Percentiles rank a stretch among this genome's conserved stretches.
Conservation (phyloP, 1,139 yeast genomes). For the Candida smagusa region DNA sequence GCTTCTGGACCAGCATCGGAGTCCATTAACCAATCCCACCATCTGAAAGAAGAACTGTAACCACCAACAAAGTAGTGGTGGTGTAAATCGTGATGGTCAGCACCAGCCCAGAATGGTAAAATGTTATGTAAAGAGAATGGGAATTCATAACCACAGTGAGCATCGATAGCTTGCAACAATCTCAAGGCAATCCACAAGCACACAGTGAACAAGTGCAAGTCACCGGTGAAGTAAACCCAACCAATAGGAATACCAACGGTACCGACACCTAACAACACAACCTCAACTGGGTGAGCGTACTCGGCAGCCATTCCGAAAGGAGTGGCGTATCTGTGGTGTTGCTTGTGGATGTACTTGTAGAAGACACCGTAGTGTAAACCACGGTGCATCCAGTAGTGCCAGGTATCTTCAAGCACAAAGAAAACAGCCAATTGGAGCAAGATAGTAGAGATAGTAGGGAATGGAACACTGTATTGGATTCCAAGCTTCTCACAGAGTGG, state of each 20-base stretch:
- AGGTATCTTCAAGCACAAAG: slow-evolving; percentile 43
- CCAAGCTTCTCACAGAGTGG: slow-evolving; percentile 41
- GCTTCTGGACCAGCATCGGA: slow-evolving; percentile 48
- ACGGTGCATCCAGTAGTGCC: slow-evolving; percentile 50
- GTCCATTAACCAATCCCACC: slow-evolving; percentile 43
- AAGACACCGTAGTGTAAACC: slow-evolving; percentile 46
- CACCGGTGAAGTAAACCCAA: slow-evolving; percentile 35
- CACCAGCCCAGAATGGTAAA: slow-evolving; percentile 51
- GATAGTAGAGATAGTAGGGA: slow-evolving; percentile 32
- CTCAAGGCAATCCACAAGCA: slow-evolving; percentile 42
- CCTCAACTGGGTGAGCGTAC: slow-evolving; percentile 49
- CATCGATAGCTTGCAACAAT: slow-evolving; percentile 47
- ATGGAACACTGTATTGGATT: slow-evolving; percentile 37
- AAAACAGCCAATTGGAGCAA: slow-evolving; percentile 34
- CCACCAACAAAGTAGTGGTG: slow-evolving; percentile 47
- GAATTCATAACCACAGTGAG: slow-evolving; percentile 49
- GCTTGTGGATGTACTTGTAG: slow-evolving; percentile 47
- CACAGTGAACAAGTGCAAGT: slow-evolving; percentile 44
- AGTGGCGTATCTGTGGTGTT: slow-evolving; percentile 49
- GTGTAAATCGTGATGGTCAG: slow-evolving; percentile 49
- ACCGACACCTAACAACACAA: slow-evolving; percentile 43
- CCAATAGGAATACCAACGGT: slow-evolving; percentile 47
- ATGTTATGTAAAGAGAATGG: slow-evolving; percentile 47
- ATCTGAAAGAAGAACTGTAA: slow-evolving; percentile 44
- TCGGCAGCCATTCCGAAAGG: slow-evolving; percentile 50